Base-by-base conservation (phyloP, 805 yeast species). In the Tetrapisispora namnaoensis region DNA sequence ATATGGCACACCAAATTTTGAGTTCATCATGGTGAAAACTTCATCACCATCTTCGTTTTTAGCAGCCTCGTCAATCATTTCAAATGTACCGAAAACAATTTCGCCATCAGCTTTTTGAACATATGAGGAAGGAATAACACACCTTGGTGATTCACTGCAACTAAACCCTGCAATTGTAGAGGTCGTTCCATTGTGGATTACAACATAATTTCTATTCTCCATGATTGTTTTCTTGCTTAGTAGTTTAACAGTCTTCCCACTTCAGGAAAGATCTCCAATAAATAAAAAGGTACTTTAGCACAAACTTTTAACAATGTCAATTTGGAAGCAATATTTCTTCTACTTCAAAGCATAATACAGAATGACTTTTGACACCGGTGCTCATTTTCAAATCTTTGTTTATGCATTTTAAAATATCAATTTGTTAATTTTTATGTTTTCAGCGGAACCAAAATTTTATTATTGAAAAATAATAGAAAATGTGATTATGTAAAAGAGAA, bases 141-240 rank as follows among this genome's bases (percentile, higher is more conserved):
- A 60, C 13, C 77, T 67, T 0, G 93, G 93, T 18, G 77, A 60
- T 45, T 39, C 85, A 44, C 75, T 80, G 46, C 75, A 75, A 16
- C 87, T 80, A 55, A 82, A 74, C 2, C 91, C 91, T 0, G 89
- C 89, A 51, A 80, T 76, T 22, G 87, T 82, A 11, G 74, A 69
- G 46, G 73, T 66, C 1, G 86, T 72, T 18, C 87, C 88, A 57
- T 78, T 78, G 60, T 84, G 90, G 22, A 84, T 78, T 47, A 84
- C 83, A 13, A 83, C 75, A 8, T 87, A 77, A n/a, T 82, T 79
- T 46, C 49, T 54, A 24, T 44, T 45, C 2, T 32, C 43, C 45
- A 42, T 28, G 10, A 9, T n/a, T n/a, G 22, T 37, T 20, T 4
- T 7, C 13, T 36, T 8, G 9, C n/a, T 13, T 5, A 17, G 11